phyloP scores from a whole-genome alignment of 192 early-diverging fungal genomes.

The Umbelopsis vinacea region DNA sequence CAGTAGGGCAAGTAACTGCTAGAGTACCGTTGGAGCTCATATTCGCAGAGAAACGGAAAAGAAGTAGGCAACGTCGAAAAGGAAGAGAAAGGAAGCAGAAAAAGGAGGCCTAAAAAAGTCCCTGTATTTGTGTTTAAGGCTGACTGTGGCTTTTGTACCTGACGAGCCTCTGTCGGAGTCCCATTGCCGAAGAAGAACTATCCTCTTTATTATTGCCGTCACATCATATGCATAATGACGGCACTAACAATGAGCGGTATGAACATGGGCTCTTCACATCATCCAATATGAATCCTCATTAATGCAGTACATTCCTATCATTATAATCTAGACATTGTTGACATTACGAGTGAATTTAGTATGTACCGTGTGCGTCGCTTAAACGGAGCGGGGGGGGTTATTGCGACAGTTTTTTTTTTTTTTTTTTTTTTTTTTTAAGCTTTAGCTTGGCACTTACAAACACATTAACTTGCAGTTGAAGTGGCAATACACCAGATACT shows the following conservation, averaged over 20 bases:
- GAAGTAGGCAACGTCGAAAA: neutral
- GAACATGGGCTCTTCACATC: neutral
- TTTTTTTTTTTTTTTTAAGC: neutral
- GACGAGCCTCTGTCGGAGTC: neutral
- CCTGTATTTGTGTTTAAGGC: conserved; percentile 6
- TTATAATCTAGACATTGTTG: neutral
- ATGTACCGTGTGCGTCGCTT: neutral
- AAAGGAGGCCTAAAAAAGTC: neutral
- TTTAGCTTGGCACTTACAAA: neutral
- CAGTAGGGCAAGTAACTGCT: conserved; percentile 20
- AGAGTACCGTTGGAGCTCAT: conserved; percentile 20
- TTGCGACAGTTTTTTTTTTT: neutral
- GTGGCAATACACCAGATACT: conserved; percentile 32
- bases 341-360: conserved; percentile 22
- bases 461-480: conserved; percentile 17
- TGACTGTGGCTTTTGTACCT: neutral
- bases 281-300: neutral
- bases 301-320: neutral
- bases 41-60: neutral
- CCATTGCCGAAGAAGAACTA: neutral
- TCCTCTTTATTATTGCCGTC: neutral
- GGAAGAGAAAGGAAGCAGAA: conserved; percentile 10
- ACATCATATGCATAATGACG: conserved; percentile 2
- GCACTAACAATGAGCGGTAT: neutral
- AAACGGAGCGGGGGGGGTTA: neutral